Percentiles rank a stretch among this genome's conserved stretches.
Evolutionary conservation across 441 rosid species (phyloP).

Genomic region (Corymbia calophylla): DNA sequence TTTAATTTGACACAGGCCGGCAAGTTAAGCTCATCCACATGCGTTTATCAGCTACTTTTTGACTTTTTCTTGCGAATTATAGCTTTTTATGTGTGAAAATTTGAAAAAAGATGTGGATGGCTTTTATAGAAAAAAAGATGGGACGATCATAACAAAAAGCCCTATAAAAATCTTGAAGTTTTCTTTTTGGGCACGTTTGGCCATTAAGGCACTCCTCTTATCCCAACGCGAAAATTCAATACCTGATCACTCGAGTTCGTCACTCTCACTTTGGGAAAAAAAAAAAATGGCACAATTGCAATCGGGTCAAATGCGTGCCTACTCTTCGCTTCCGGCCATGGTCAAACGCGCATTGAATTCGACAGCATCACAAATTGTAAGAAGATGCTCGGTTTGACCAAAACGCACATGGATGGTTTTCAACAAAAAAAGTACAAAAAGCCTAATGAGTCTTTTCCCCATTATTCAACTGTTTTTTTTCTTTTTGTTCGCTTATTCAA

Average conservation of each 20-base stretch:
- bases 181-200: background rate
- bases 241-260: background rate
- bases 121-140: background rate
- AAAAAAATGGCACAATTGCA: background rate
- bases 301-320: background rate
- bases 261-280: background rate
- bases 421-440: background rate
- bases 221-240: background rate
- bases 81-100: background rate
- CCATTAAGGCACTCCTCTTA: background rate
- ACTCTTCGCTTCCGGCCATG: background rate
- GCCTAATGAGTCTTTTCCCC: background rate
- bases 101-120: background rate
- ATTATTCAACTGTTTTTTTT: background rate
- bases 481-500: accelerated
- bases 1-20: background rate
- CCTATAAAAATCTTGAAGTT: background rate
- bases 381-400: background rate
- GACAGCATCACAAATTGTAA: background rate
- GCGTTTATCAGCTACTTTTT: background rate
- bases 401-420: background rate
- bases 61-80: background rate
- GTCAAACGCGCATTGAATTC: background rate
- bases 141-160: background rate
- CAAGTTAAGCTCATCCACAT: background rate